Evolutionary conservation across 2,329 filamentous ascomycete species (phyloP), one percentile per base, ranked within the genome.

Genomic region (Stachybotrys chartarum): DNA sequence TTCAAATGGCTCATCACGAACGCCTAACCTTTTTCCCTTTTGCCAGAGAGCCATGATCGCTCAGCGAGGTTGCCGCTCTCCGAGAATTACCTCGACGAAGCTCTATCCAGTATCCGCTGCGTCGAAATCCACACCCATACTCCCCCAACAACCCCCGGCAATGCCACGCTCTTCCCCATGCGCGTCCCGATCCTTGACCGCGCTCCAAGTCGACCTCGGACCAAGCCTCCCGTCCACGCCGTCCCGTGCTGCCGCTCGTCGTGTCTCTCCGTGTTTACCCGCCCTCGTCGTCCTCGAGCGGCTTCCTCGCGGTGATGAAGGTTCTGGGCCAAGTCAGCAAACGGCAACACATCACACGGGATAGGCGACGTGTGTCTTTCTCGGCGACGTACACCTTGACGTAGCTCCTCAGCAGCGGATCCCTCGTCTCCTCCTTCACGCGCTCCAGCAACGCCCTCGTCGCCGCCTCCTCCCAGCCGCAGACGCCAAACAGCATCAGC

Each of bases 301-400:
- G 66, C 46, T 68, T 71, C 45, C 60, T 64, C 3, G 66, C 69
- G 4, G 69, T 70, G 31, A 71, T 62, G 24, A 70, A 70, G 10
- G 65, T 63, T 24, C 68, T 70, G 35, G 3, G 17, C 12, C 10
- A 24, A n/a, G 50, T 62, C 55, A 61, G 52, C 35, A 16, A 16
- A 30, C 39, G 35, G 5, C 24, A 7, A 39, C 1, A 0, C 11
- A 10, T 35, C 12, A 44, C 39, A 44, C 11, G n/a, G n/a, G 11
- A 44, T n/a, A 0, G 4, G 4, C 2, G n/a, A 0, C 1, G 24
- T 4, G 24, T 24, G 24, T 24, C 24, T 14, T 12, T 16, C 5
- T 16, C 5, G 17, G 10, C 12, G 16, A 64, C 69, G 50, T 62
- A 72, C 70, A 70, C 62, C 58, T 69, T 68, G 24, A 61, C 63